Evolutionary conservation across 2,329 filamentous ascomycete species (phyloP).

Genomic region (Phialocephala sp.): DNA sequence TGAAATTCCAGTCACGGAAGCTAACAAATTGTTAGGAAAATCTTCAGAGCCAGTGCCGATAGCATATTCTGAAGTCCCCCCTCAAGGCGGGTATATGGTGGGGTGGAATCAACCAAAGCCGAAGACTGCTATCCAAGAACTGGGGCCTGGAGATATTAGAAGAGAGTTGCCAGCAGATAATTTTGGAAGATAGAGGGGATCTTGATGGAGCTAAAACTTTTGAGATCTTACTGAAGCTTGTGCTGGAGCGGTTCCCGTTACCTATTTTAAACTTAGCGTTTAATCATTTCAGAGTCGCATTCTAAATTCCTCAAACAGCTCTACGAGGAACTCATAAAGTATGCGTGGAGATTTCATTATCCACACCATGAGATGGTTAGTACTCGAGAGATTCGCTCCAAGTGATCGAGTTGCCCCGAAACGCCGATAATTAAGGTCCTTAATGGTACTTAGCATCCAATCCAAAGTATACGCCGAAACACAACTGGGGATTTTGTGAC

Average conservation of each 20-base stretch:
- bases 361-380: no score
- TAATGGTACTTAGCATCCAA: no score
- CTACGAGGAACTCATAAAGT: background rate
- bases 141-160: background rate
- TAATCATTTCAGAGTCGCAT: no score
- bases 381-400: no score
- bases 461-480: no score
- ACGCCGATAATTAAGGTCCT: no score
- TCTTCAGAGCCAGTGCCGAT: background rate
- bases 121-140: background rate
- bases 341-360: no score
- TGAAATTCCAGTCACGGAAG: background rate
- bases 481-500: no score
- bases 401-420: no score
- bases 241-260: no score
- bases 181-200: background rate
- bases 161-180: background rate
- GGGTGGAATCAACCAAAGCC: background rate
- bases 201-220: background rate
- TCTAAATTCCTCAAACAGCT: background rate
- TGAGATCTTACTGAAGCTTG: background rate
- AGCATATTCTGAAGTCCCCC: background rate
- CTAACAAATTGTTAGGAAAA: background rate
- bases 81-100: background rate
- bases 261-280: no score